Percentiles rank a stretch among this genome's conserved stretches.
phyloP scores from a whole-genome alignment of 805 yeast genomes.

The Wickerhamiella azyma region DNA sequence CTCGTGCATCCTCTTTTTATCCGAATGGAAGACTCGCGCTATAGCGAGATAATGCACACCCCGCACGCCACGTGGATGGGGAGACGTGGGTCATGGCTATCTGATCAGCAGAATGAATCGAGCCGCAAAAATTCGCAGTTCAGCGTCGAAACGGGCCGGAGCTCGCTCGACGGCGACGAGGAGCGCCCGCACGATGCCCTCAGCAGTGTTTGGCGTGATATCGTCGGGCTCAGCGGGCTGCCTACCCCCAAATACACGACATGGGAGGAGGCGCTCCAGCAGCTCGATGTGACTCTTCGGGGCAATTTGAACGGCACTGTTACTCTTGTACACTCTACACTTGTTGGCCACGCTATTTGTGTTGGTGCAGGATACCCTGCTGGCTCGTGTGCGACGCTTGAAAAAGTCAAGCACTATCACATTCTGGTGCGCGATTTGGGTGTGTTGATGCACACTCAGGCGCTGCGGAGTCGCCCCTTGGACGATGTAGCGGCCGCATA shows the following conservation, averaged over 20 bases:
- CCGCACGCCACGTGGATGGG: background rate
- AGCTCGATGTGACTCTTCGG: background rate
- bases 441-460: background rate
- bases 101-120: background rate
- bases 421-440: background rate
- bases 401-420: background rate
- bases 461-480: background rate
- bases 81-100: background rate
- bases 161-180: background rate
- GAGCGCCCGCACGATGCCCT: background rate
- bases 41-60: background rate
- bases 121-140: conserved; percentile 6
- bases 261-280: conserved; percentile 1
- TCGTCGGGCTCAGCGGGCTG: background rate
- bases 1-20: background rate
- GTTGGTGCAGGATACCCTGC: conserved; percentile 5
- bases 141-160: background rate
- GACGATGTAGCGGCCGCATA: background rate
- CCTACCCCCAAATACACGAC: conserved; percentile 2
- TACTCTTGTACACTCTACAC: background rate
- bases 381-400: background rate
- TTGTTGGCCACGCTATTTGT: conserved; percentile 1
- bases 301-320: background rate
- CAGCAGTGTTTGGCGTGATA: conserved; percentile 1
- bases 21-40: background rate